A percentile compares a stretch with the other conserved stretches of the same genome.
These are phyloP conservation scores for Gelatoporia subvermispora DNA, from an alignment of 768 basidiomycete genomes.

Conservation along the genomic window DNA sequence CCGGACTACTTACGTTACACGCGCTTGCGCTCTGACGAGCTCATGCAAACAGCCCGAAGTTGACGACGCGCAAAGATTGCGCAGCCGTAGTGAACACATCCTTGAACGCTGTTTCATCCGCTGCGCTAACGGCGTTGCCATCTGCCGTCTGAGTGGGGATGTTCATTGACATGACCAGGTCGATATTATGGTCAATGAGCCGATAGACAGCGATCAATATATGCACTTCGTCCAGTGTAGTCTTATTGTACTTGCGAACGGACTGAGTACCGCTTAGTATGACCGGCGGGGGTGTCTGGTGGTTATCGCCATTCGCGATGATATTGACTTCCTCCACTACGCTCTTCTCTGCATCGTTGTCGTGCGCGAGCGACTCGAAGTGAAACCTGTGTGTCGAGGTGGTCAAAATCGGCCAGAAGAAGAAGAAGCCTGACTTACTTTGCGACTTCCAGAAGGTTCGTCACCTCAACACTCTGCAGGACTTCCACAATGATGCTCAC, in stretches of 20 bases:
- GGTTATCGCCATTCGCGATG: slow-evolving; percentile 27
- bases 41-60: slow-evolving; percentile 18
- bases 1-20: too few species aligned
- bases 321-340: slow-evolving; percentile 39
- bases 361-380: slow-evolving; percentile 86
- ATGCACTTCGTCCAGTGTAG: slow-evolving; percentile 57
- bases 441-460: slow-evolving; percentile 55
- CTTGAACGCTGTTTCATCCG: slow-evolving; percentile 23
- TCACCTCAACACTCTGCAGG: slow-evolving; percentile 62
- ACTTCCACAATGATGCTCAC: slow-evolving; percentile 84
- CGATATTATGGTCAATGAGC: slow-evolving; percentile 61
- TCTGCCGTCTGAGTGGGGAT: slow-evolving; percentile 54
- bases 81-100: slow-evolving; percentile 10
- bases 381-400: slow-evolving; percentile 60
- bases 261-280: slow-evolving; percentile 64
- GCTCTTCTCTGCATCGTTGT: slow-evolving; percentile 66
- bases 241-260: slow-evolving; percentile 73
- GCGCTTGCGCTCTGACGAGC: too few species aligned
- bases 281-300: slow-evolving; percentile 50
- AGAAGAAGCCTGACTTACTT: slow-evolving; percentile 38
- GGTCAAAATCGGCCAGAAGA: neutral
- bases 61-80: slow-evolving; percentile 15
- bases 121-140: slow-evolving; percentile 38
- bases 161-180: slow-evolving; percentile 84
- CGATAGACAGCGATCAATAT: slow-evolving; percentile 83